Conservation (phyloP, 768 basidiomycete species). For the Boletus pseudo-olivaceus region DNA sequence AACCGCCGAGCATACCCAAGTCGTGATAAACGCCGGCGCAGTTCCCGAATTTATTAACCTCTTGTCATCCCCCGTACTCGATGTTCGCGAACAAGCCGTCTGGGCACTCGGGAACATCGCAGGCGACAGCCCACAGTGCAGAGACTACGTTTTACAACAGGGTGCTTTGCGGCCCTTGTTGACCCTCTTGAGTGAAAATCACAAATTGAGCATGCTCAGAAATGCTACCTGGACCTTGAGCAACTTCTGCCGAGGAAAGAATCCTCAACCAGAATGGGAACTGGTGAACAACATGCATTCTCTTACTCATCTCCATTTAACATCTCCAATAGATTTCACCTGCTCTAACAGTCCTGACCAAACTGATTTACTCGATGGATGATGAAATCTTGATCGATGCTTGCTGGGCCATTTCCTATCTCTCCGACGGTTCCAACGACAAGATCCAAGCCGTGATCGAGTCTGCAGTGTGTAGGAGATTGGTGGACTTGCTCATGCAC, state of each 20-base stretch:
- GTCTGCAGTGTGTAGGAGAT: slow-evolving; percentile 93
- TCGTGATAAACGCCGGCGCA: slow-evolving; percentile 91
- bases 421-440: slow-evolving; percentile 98
- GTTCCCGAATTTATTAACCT: slow-evolving; percentile 98
- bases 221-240: slow-evolving; percentile 99
- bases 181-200: slow-evolving; percentile 87
- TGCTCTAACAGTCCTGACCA: slow-evolving; percentile 93
- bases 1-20: slow-evolving; percentile 97
- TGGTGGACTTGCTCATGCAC: slow-evolving; percentile 96
- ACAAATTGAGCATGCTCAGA: slow-evolving; percentile 97
- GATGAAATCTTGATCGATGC: slow-evolving; percentile 99
- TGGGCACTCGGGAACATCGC: slow-evolving; percentile 99
- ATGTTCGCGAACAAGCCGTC: slow-evolving; percentile 98
- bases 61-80: slow-evolving; percentile 87
- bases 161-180: slow-evolving; percentile 93
- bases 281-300: slow-evolving; percentile 52
- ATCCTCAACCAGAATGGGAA: slow-evolving; percentile 97
- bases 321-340: slow-evolving; percentile 78
- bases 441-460: slow-evolving; percentile 99
- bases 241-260: slow-evolving; percentile 98
- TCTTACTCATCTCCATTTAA: slow-evolving; percentile 12
- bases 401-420: slow-evolving; percentile 99
- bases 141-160: slow-evolving; percentile 93
- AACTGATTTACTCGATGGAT: slow-evolving; percentile 97
- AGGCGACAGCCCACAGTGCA: slow-evolving; percentile 95